A percentile compares a stretch with the other conserved stretches of the same genome.
Evolutionary conservation across 192 early-diverging fungal species (phyloP).

Genomic region (Podila epigama): DNA sequence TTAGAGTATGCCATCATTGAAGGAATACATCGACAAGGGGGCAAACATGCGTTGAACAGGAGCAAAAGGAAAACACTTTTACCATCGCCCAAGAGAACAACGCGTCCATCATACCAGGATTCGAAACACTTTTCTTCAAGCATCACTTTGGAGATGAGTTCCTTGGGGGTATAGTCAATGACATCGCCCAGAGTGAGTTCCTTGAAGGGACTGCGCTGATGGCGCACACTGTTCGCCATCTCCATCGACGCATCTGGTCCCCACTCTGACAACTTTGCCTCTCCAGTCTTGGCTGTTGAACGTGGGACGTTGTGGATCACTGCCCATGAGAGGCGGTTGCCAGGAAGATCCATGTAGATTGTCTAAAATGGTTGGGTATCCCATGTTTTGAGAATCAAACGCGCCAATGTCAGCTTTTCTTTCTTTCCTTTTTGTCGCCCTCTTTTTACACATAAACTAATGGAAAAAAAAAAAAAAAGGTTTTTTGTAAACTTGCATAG

Average conservation of each 20-base stretch:
- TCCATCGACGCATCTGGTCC: constrained; percentile 27
- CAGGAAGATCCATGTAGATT: constrained; percentile 45
- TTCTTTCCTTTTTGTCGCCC: too few species aligned
- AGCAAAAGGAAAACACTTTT: background rate
- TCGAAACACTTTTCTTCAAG: constrained; percentile 20
- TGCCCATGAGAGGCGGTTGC: constrained; percentile 37
- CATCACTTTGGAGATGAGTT: constrained; percentile 15
- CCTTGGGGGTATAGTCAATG: constrained; percentile 15
- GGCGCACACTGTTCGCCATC: constrained; percentile 35
- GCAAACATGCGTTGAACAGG: background rate
- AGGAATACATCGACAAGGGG: background rate
- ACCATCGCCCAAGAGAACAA: constrained; percentile 19
- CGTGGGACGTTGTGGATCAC: constrained; percentile 36
- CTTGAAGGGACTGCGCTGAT: constrained; percentile 32
- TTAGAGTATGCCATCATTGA: background rate
- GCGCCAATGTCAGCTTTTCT: too few species aligned
- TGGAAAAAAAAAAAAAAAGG: background rate
- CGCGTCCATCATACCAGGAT: constrained; percentile 14
- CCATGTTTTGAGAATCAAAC: too few species aligned
- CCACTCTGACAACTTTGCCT: constrained; percentile 35
- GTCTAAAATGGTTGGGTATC: background rate
- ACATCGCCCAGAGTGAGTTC: constrained; percentile 13
- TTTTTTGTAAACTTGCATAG: constrained; percentile 7
- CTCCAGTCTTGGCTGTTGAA: constrained; percentile 16
- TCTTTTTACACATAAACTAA: too few species aligned